These are phyloP conservation scores for Aplosporella prunicola DNA, from an alignment of 2,329 filamentous ascomycete genomes.

Conservation along the genomic window DNA sequence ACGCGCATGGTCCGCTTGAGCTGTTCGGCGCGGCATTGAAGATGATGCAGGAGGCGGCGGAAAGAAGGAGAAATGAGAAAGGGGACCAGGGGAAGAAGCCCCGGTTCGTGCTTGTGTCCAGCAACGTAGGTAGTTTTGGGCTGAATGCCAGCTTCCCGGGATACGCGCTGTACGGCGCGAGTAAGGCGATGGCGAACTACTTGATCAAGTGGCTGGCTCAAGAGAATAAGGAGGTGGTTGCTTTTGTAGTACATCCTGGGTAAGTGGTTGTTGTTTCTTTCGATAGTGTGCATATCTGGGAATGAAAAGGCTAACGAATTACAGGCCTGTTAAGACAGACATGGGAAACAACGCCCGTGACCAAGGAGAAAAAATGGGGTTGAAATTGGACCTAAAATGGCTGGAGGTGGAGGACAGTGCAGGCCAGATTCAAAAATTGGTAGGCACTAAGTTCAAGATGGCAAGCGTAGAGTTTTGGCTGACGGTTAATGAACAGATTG, in stretches of 20 bases:
- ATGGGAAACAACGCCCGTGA: not conserved
- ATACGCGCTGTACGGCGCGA: conserved; percentile 14
- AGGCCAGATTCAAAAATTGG: not conserved
- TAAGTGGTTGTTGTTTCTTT: conserved; percentile 5
- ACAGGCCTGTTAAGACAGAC: not conserved
- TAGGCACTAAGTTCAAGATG: not conserved
- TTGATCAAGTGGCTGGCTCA: conserved; percentile 15
- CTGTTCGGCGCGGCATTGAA: conserved; percentile 13
- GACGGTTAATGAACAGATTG: not conserved
- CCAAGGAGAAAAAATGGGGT: not conserved
- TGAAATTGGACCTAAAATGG: not conserved
- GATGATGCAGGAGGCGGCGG: conserved; percentile 10
- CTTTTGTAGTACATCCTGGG: conserved; percentile 16
- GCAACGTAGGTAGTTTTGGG: conserved; percentile 11
- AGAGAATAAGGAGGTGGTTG: conserved; percentile 13
- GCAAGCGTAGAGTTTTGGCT: not conserved
- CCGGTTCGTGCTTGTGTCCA: conserved; percentile 16
- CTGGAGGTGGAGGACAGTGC: not conserved
- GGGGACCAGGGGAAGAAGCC: not conserved
- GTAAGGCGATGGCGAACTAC: conserved; percentile 16
- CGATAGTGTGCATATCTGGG: not conserved
- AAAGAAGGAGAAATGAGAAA: not conserved
- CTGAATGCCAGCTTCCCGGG: conserved; percentile 11
- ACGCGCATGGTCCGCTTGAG: conserved; percentile 15
- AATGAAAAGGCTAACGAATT: not conserved